Evolutionary conservation across 2,329 filamentous ascomycete genomes (phyloP).

Genomic region (Ceratocystis cubensis): DNA sequence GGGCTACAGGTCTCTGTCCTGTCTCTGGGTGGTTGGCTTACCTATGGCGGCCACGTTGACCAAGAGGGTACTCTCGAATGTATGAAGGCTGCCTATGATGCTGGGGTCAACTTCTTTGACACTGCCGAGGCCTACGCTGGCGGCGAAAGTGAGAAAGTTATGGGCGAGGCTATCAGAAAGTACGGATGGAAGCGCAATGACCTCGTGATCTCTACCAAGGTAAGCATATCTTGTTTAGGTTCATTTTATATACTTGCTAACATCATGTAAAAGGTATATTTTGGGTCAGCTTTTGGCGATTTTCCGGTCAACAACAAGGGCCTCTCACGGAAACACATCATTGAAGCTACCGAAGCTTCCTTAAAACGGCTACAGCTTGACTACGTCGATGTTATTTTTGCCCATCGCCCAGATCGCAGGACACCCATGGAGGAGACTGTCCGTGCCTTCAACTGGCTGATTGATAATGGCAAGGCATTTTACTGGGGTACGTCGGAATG

Average conservation of each 20-base stretch:
- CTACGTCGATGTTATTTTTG: constrained; percentile 57
- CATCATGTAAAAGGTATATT: constrained; percentile 37
- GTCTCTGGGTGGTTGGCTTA: constrained; percentile 59
- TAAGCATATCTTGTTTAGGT: not conserved
- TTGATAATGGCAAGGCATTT: constrained; percentile 53
- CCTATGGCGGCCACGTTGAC: constrained; percentile 61
- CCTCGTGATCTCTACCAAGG: constrained; percentile 48
- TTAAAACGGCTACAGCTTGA: constrained; percentile 46
- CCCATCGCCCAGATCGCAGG: constrained; percentile 53
- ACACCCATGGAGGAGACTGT: constrained; percentile 62
- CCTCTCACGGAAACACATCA: constrained; percentile 55
- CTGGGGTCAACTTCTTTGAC: constrained; percentile 52
- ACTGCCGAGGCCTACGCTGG: constrained; percentile 47
- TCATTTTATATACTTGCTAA: not conserved
- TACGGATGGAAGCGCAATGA: constrained; percentile 51
- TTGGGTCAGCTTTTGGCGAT: constrained; percentile 47
- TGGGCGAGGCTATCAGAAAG: constrained; percentile 48
- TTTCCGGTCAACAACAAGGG: constrained; percentile 55
- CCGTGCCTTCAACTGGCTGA: constrained; percentile 57
- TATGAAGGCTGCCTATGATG: constrained; percentile 50
- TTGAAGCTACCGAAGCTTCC: constrained; percentile 51
- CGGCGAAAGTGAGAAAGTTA: constrained; percentile 51
- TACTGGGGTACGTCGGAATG: constrained; percentile 62
- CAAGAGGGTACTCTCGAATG: constrained; percentile 38
- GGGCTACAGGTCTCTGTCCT: constrained; percentile 64